phyloP scores from a whole-genome alignment of 176 grass and related monocot species.

The Eleusine coracana region DNA sequence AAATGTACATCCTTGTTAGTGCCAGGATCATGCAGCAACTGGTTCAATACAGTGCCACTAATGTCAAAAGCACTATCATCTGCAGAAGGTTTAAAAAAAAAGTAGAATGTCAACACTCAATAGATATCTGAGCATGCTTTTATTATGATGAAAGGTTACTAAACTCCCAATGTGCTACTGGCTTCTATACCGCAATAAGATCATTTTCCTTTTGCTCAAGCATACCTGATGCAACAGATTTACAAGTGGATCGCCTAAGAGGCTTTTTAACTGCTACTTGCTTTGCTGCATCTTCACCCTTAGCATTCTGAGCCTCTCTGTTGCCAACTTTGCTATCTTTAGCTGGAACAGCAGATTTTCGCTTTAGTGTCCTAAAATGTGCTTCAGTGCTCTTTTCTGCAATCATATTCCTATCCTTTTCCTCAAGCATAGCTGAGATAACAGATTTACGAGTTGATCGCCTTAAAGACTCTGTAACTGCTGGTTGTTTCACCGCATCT shows the following conservation, averaged over 20 bases:
- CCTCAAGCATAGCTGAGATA: no score
- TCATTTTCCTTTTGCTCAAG: no score
- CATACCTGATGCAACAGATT: no score
- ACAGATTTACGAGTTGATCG: no score
- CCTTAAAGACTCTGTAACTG: no score
- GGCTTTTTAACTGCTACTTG: constrained; percentile 19
- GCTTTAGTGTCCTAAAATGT: not conserved
- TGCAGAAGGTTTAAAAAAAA: constrained; percentile 7
- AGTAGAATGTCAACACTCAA: not conserved
- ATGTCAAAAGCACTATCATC: constrained; percentile 13
- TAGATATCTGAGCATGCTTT: not conserved
- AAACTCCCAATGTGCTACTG: not conserved
- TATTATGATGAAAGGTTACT: not conserved
- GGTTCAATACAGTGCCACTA: constrained; percentile 17
- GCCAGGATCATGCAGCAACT: not conserved
- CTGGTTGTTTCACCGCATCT: no score
- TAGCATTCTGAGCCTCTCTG: constrained; percentile 1
- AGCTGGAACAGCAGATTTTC: not conserved
- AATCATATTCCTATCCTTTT: not conserved
- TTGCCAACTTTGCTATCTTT: not conserved
- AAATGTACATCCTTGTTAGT: constrained; percentile 8
- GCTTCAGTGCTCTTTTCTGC: constrained; percentile 23
- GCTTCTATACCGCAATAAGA: no score
- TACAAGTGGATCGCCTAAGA: not conserved
- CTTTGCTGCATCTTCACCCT: not conserved